phyloP scores from a whole-genome alignment of 495 filamentous ascomycete genomes.

The Trichoderma erinaceum region DNA sequence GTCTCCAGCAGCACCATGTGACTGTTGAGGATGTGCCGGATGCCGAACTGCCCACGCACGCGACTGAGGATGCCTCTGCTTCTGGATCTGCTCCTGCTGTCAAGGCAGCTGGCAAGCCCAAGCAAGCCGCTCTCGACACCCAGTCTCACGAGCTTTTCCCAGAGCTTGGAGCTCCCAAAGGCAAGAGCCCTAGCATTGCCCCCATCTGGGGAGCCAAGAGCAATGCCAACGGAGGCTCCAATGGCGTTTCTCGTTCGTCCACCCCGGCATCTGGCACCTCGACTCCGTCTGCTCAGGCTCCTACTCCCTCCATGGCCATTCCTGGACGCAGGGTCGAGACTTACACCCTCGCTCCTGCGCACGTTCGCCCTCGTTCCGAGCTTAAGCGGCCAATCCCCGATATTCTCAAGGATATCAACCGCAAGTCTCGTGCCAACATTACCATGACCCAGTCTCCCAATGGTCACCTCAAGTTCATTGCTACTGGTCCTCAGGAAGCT shows the following conservation, averaged over 20 bases:
- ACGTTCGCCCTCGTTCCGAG: conserved; percentile 65
- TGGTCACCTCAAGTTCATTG: conserved; percentile 69
- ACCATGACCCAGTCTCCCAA: conserved; percentile 62
- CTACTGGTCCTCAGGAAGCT: conserved; percentile 68
- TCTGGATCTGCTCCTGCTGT: conserved; percentile 33
- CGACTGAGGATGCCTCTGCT: conserved; percentile 30
- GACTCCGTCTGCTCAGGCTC: conserved; percentile 42
- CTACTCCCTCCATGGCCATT: conserved; percentile 58
- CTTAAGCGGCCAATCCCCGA: conserved; percentile 77
- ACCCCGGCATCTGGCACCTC: conserved; percentile 51
- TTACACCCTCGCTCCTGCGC: conserved; percentile 60
- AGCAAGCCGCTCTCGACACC: conserved; percentile 59
- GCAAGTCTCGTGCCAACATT: conserved; percentile 77
- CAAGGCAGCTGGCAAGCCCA: conserved; percentile 56
- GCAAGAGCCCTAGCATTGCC: conserved; percentile 45
- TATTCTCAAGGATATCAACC: conserved; percentile 80
- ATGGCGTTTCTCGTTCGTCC: conserved; percentile 52
- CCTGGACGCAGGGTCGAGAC: conserved; percentile 74
- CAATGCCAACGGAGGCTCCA: conserved; percentile 50
- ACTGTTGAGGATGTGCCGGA: conserved; percentile 76
- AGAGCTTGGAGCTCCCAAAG: conserved; percentile 68
- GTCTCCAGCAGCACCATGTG: conserved; percentile 65
- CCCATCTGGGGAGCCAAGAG: conserved; percentile 52
- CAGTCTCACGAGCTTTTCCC: conserved; percentile 88
- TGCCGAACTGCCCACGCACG: conserved; percentile 59